A percentile compares a stretch with the other conserved stretches of the same genome.
Evolutionary conservation across 225 moss, liverwort and hornwort species (phyloP).

Genomic region (Thuidium tamariscinum): DNA sequence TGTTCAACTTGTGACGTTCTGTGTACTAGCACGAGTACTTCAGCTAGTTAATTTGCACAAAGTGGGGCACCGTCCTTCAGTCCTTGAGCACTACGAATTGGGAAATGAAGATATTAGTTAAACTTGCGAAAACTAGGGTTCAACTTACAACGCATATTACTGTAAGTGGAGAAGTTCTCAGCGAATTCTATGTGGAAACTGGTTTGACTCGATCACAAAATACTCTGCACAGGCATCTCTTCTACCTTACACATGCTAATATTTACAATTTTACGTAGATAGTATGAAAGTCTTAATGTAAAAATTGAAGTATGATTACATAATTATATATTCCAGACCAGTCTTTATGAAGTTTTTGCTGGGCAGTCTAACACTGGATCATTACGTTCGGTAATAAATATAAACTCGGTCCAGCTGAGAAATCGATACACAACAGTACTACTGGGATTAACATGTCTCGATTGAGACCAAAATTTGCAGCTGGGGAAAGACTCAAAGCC

Average conservation of each 20-base stretch:
- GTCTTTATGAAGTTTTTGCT: background rate
- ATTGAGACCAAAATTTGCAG: background rate
- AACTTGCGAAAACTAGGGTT: background rate
- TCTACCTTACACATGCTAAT: background rate
- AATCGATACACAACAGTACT: background rate
- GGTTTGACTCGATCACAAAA: background rate
- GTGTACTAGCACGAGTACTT: background rate
- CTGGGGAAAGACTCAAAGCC: background rate
- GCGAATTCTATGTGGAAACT: background rate
- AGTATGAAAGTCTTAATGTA: too few species aligned
- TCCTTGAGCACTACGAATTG: background rate
- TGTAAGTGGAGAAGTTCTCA: background rate
- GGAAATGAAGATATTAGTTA: background rate
- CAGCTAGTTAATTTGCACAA: background rate
- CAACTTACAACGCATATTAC: too few species aligned
- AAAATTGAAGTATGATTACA: too few species aligned
- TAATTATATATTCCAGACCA: background rate
- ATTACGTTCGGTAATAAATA: background rate
- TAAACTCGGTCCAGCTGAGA: background rate
- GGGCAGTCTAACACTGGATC: background rate
- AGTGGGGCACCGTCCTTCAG: background rate
- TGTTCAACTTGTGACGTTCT: background rate
- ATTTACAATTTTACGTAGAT: background rate
- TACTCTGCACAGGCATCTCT: background rate
- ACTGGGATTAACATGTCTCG: background rate